Conservation (phyloP, 2,329 filamentous ascomycete genomes). For the Apiospora phragmitis region DNA sequence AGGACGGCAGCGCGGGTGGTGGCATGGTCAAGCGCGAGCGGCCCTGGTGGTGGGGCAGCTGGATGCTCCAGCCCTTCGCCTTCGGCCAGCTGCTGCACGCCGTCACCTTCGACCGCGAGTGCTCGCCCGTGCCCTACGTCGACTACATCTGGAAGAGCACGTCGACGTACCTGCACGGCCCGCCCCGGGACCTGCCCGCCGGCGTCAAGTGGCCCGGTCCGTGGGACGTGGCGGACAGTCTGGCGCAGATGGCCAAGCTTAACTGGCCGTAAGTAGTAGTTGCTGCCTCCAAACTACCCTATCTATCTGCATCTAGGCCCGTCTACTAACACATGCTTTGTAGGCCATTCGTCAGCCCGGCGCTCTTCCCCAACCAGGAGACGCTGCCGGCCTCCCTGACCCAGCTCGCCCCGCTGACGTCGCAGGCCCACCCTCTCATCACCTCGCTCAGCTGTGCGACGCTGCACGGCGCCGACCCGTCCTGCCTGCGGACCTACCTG, state of each 20-base stretch:
- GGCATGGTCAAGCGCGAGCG: constrained; percentile 59
- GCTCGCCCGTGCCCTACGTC: constrained; percentile 44
- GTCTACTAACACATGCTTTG: background rate
- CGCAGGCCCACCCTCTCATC: constrained; percentile 84
- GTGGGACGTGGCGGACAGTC: constrained; percentile 75
- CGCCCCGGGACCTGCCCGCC: constrained; percentile 68
- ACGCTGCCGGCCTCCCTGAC: constrained; percentile 67
- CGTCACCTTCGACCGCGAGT: constrained; percentile 75
- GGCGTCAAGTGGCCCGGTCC: constrained; percentile 72
- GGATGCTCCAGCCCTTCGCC: constrained; percentile 76
- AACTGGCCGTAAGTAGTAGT: constrained; percentile 77
- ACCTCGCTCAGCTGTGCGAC: constrained; percentile 84
- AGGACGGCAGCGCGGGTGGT: too few species aligned
- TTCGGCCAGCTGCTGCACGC: constrained; percentile 77
- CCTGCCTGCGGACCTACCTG: constrained; percentile 82
- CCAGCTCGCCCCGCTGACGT: constrained; percentile 74
- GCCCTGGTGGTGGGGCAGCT: constrained; percentile 84
- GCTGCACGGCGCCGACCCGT: constrained; percentile 84
- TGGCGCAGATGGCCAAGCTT: constrained; percentile 78
- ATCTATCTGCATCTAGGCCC: background rate
- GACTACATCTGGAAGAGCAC: constrained; percentile 69
- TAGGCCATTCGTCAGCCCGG: constrained; percentile 79
- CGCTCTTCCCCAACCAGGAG: constrained; percentile 74
- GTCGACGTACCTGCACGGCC: constrained; percentile 73
- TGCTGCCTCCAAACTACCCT: constrained; percentile 5